Evolutionary conservation across 164 flowering plant species (phyloP).

Genomic region (Nymphaea colorata): DNA sequence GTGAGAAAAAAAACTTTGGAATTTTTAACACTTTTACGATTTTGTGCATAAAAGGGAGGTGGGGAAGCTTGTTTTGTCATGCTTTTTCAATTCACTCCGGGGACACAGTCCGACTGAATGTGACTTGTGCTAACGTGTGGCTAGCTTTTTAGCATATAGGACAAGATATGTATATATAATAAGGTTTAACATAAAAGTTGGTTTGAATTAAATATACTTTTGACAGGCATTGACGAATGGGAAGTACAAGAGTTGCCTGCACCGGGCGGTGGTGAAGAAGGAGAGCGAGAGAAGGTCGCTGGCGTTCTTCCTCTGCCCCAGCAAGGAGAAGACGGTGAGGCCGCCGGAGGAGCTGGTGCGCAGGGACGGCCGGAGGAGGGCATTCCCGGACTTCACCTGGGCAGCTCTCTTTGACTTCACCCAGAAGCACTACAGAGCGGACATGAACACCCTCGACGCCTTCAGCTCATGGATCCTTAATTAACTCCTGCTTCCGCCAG

Average conservation of each 20-base stretch:
- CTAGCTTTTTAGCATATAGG: too few species aligned
- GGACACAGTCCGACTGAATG: too few species aligned
- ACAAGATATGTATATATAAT: too few species aligned
- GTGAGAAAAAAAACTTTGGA: too few species aligned
- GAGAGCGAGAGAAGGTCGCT: constrained; percentile 17
- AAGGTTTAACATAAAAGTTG: too few species aligned
- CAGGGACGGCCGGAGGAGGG: constrained; percentile 7
- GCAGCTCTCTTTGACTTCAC: constrained; percentile 13
- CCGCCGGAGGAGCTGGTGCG: constrained; percentile 7
- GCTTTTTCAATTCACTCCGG: too few species aligned
- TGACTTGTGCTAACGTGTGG: too few species aligned
- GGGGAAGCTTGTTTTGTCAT: too few species aligned
- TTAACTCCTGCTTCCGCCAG: background rate
- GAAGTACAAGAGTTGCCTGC: constrained; percentile 25
- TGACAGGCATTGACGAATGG: constrained; percentile 17
- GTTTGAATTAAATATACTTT: background rate
- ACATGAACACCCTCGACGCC: constrained; percentile 10
- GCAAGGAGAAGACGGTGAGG: constrained; percentile 22
- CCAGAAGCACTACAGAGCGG: constrained; percentile 16
- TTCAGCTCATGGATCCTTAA: constrained; percentile 10
- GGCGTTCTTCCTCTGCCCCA: constrained; percentile 30
- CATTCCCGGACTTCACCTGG: constrained; percentile 24
- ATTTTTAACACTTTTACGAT: too few species aligned
- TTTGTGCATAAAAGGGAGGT: too few species aligned
- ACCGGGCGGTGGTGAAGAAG: constrained; percentile 29